Percentiles rank a stretch among this genome's conserved stretches.
phyloP scores from a whole-genome alignment of 2,329 filamentous ascomycete genomes.

The Microascus cirrosus region DNA sequence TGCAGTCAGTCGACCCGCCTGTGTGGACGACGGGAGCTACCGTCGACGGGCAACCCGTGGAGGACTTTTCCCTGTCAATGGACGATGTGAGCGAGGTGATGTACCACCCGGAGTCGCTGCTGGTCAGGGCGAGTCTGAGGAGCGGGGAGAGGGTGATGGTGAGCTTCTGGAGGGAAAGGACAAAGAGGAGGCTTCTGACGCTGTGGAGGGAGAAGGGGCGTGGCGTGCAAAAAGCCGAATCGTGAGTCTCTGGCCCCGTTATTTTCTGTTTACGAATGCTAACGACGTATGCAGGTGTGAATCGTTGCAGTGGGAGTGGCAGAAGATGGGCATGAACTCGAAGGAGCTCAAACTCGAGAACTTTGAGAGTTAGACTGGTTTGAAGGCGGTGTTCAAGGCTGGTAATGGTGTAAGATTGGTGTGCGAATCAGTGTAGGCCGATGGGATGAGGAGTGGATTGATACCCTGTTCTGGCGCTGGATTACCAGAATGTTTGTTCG shows the following conservation, averaged over 20 bases:
- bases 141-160: slow-evolving; percentile 32
- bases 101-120: slow-evolving; percentile 28
- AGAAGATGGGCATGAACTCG: background rate
- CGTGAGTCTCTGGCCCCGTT: slow-evolving; percentile 17
- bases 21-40: slow-evolving; percentile 25
- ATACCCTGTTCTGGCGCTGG: background rate
- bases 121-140: slow-evolving; percentile 24
- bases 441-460: background rate
- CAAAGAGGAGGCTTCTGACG: slow-evolving; percentile 38
- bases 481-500: too few relatives aligned
- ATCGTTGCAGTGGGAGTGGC: background rate
- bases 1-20: slow-evolving; percentile 29
- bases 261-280: background rate
- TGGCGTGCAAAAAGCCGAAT: slow-evolving; percentile 22
- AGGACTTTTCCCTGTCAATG: slow-evolving; percentile 37
- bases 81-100: slow-evolving; percentile 32
- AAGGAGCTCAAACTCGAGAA: background rate
- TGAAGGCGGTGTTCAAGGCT: background rate
- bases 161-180: slow-evolving; percentile 39
- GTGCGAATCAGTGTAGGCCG: background rate
- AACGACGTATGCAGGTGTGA: background rate
- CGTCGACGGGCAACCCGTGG: slow-evolving; percentile 31
- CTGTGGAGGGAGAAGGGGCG: slow-evolving; percentile 34
- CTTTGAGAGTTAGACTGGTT: background rate
- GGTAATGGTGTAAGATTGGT: background rate